Conservation (phyloP, 2,329 filamentous ascomycete species). For the Beauveria scarabaeidicola region DNA sequence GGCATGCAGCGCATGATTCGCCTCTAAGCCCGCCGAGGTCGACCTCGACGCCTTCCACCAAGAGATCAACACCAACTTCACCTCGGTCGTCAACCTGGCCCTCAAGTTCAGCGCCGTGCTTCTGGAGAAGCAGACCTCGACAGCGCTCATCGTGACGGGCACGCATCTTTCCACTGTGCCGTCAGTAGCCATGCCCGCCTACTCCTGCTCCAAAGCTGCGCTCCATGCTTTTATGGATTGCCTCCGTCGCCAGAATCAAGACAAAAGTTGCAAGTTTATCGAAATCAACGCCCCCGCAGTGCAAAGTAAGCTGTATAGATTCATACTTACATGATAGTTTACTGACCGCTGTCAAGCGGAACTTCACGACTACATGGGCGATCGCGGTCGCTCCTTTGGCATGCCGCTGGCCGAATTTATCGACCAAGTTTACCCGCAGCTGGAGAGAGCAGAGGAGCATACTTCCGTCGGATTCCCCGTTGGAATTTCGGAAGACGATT, state of each 20-base stretch:
- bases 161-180: conserved; percentile 14
- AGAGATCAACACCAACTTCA: conserved; percentile 16
- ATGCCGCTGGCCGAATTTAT: conserved; percentile 31
- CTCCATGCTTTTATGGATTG: conserved; percentile 16
- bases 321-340: neutral
- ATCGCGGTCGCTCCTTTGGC: conserved; percentile 17
- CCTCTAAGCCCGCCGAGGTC: conserved; percentile 15
- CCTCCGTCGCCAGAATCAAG: conserved; percentile 15
- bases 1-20: conserved; percentile 39
- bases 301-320: conserved; percentile 11
- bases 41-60: conserved; percentile 20
- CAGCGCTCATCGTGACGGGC: conserved; percentile 15
- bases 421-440: conserved; percentile 35
- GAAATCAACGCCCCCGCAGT: conserved; percentile 17
- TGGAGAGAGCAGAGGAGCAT: conserved; percentile 33
- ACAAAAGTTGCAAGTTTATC: conserved; percentile 13
- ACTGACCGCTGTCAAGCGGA: conserved; percentile 6
- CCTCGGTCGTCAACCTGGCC: conserved; percentile 16
- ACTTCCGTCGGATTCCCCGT: neutral
- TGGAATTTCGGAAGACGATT: neutral
- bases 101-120: conserved; percentile 16
- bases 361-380: conserved; percentile 14
- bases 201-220: conserved; percentile 17
- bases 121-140: conserved; percentile 10
- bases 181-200: conserved; percentile 14